Base-by-base conservation (phyloP, 139 green algal species). In the Chlorella ohadii region DNA sequence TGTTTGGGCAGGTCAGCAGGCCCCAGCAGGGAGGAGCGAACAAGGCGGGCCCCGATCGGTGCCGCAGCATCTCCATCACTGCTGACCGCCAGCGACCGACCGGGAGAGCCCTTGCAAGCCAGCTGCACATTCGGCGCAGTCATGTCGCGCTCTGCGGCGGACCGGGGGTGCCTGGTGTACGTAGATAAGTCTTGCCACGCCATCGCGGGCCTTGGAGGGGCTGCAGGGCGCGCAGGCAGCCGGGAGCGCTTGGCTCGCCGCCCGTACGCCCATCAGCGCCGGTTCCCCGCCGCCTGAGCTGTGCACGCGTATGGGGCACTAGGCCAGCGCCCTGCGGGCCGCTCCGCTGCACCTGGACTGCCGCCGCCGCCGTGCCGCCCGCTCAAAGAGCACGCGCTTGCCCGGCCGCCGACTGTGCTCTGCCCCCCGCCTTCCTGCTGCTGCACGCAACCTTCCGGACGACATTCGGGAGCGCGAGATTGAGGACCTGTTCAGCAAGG, bases 381-480 rank as follows among this genome's bases (percentile, higher is more conserved):
- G 63, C 25, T 34, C 2, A 19, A 68, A 11, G n/a, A n/a, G n/a
- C n/a, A n/a, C 27, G 15, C 31, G 63, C 25, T 68, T 17, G n/a
- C 31, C 25, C 2, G 63, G 28, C 28, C 31, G 63, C 63, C n/a
- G n/a, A 22, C 31, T 1, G 28, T 17, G 27, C 16, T 1, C 28
- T 16, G 25, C 63, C 63, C 63, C 27, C 28, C 63, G 11, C 63
- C 63, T 22, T 33, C 23, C 63, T 25, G 65, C 44, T 79, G 72
- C 33, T 81, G 74, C 74, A 81, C 56, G 95, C 77, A 98, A 98
- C 71, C 89, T 99, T 44, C 96, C 96, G 17, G 85, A 91, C 27
- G 94, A 98, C 74, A 88, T 98, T 6, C 88, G 89, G 27, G 94
- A 99, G 78, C 83, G 92, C 1, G 96, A 99, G 80, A 64, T 99